Evolutionary conservation across 2,329 filamentous ascomycete genomes (phyloP), one percentile per base, ranked within the genome.

Genomic region (Clonostachys byssicola): DNA sequence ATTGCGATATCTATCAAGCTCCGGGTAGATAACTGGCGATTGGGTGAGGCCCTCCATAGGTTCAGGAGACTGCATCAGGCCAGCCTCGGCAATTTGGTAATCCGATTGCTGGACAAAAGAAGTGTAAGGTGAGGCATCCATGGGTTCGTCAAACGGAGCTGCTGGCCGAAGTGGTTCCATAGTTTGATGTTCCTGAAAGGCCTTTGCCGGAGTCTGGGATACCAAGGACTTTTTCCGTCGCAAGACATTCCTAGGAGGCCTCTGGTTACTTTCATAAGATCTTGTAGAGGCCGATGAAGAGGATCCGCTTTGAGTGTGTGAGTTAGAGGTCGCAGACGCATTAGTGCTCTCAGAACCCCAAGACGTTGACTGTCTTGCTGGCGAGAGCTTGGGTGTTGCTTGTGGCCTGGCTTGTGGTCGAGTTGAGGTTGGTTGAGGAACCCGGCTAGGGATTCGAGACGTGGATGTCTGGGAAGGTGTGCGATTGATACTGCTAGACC

Each of bases 1-100:
- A 47, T 74, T 67, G 52, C 78, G 71, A 56, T 85, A 85, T 34
- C 81, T 73, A 58, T 85, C 81, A 16, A 85, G 62, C 53, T 85
- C 81, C 3, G 81, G 81, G 52, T 79, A 80, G 47, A 79, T 73
- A 12, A 69, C 71, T 38, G 74, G 68, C 7, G 71, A 63, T 18
- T 72, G 72, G 7, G 63, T 30, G 4, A 30, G 23, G 23, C 23
- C 23, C 10, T 30, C 23, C 23, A 30, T 30, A 30, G 23, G 23
- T 30, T 30, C 23, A 30, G 9, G 23, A 30, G 23, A 30, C 8
- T 30, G 23, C 23, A 30, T 30, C 23, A 30, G 23, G 23, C 10
- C 23, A 9, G 10, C 23, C 23, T 30, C 23, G 23, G 23, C 23
- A 30, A 3, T 30, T 30, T 30, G 23, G 23, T 30, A 30, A 30